These are phyloP conservation scores for Arctostaphylos glauca DNA, from an alignment of 148 eudicot genomes.

Conservation along the genomic window DNA sequence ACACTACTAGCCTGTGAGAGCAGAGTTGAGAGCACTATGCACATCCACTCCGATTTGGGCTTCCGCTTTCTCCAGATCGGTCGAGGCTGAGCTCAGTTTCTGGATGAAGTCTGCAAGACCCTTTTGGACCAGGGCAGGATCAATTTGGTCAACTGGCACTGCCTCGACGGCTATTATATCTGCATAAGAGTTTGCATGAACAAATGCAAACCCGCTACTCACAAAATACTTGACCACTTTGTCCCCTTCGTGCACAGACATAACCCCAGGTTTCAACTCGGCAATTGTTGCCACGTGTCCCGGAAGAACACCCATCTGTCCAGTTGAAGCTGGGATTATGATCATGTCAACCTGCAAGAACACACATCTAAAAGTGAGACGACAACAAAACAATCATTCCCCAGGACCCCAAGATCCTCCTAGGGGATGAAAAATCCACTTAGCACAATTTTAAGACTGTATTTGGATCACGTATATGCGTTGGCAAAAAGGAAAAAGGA, in stretches of 20 bases:
- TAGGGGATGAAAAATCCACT: neutral
- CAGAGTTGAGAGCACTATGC: constrained; percentile 66
- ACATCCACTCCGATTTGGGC: constrained; percentile 77
- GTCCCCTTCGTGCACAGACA: constrained; percentile 63
- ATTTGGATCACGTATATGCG: neutral
- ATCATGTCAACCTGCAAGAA: constrained; percentile 67
- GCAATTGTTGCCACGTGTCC: constrained; percentile 67
- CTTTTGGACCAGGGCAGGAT: constrained; percentile 59
- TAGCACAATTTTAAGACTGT: neutral
- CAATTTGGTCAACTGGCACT: constrained; percentile 62
- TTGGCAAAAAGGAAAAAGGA: neutral
- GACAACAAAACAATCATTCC: neutral
- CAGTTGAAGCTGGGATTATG: constrained; percentile 64
- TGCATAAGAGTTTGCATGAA: constrained; percentile 63
- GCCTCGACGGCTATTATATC: constrained; percentile 77
- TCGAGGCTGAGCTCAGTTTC: constrained; percentile 64
- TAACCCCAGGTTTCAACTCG: constrained; percentile 63
- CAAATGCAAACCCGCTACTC: constrained; percentile 69
- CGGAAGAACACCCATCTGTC: constrained; percentile 73
- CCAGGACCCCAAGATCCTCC: neutral
- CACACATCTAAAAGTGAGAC: constrained; percentile 3
- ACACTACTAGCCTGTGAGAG: constrained; percentile 44
- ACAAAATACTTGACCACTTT: constrained; percentile 60
- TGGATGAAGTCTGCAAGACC: constrained; percentile 69
- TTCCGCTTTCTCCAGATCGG: constrained; percentile 85